phyloP scores from a whole-genome alignment of 2,329 filamentous ascomycete genomes.

The Hypoxylon sp. region DNA sequence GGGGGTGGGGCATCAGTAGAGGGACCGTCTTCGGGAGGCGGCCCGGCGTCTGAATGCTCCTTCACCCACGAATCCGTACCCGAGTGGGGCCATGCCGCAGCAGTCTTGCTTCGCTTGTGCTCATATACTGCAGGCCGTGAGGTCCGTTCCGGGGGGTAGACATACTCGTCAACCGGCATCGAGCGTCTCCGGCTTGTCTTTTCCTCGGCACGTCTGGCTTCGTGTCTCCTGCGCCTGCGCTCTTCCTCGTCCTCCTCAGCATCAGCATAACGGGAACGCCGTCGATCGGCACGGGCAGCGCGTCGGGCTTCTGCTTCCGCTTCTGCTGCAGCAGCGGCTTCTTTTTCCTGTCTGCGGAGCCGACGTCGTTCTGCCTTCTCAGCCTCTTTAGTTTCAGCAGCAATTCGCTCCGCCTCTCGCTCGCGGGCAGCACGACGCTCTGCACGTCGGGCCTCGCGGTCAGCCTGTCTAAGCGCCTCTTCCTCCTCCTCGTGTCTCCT shows the following conservation, averaged over 20 bases:
- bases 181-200: constrained; percentile 57
- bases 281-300: constrained; percentile 60
- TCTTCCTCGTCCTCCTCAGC: constrained; percentile 63
- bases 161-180: constrained; percentile 58
- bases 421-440: constrained; percentile 64
- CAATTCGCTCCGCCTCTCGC: constrained; percentile 64
- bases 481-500: constrained; percentile 65
- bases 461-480: constrained; percentile 65
- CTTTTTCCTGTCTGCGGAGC: constrained; percentile 54
- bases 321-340: constrained; percentile 56
- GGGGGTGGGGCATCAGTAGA: constrained; percentile 51
- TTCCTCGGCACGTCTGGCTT: constrained; percentile 62
- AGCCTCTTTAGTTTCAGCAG: constrained; percentile 57
- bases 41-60: constrained; percentile 71
- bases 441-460: constrained; percentile 69
- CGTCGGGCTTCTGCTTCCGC: constrained; percentile 63
- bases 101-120: constrained; percentile 45
- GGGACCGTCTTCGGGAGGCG: constrained; percentile 62
- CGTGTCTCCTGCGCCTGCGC: constrained; percentile 64
- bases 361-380: constrained; percentile 57
- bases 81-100: constrained; percentile 69
- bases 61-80: constrained; percentile 76
- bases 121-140: constrained; percentile 53
- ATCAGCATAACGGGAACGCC: constrained; percentile 60
- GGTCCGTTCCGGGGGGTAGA: constrained; percentile 57